Percentiles rank a stretch among this genome's conserved stretches.
Conservation (phyloP, 306 rosid species). For the Sicyos edulis region DNA sequence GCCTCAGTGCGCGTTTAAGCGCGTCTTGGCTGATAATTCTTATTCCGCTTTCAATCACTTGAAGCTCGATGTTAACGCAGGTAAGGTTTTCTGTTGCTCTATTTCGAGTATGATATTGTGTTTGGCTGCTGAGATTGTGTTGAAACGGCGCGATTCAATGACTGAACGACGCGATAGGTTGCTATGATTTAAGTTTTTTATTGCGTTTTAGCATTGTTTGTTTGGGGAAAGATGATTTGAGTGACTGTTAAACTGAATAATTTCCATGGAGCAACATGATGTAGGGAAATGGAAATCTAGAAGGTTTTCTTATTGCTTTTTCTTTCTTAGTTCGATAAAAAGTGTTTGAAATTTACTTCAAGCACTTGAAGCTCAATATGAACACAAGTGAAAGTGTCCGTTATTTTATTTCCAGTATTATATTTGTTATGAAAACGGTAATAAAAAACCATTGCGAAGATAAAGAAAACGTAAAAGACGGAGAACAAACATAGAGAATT, state of each 20-base stretch:
- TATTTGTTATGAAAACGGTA: too few relatives aligned
- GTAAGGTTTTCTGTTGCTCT: constrained; percentile 21
- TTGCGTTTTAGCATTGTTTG: not conserved
- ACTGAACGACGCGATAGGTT: not conserved
- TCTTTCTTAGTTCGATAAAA: not conserved
- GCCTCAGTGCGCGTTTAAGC: constrained; percentile 64
- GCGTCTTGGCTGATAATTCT: constrained; percentile 72
- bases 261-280: not conserved
- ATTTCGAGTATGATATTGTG: constrained; percentile 6
- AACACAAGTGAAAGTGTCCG: too few relatives aligned
- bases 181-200: not conserved
- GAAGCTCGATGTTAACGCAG: constrained; percentile 22
- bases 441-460: too few relatives aligned
- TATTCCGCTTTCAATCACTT: constrained; percentile 63
- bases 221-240: not conserved
- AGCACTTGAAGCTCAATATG: too few relatives aligned
- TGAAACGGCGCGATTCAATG: not conserved
- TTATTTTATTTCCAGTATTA: too few relatives aligned
- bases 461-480: too few relatives aligned
- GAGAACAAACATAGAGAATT: too few relatives aligned
- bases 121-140: constrained; percentile 1
- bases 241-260: not conserved
- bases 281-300: constrained; percentile 8
- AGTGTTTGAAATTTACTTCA: too few relatives aligned
- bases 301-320: not conserved